Evolutionary conservation across 1,139 yeast genomes (phyloP), one percentile per base, ranked within the genome.

Genomic region (Ogataea hybrid): DNA sequence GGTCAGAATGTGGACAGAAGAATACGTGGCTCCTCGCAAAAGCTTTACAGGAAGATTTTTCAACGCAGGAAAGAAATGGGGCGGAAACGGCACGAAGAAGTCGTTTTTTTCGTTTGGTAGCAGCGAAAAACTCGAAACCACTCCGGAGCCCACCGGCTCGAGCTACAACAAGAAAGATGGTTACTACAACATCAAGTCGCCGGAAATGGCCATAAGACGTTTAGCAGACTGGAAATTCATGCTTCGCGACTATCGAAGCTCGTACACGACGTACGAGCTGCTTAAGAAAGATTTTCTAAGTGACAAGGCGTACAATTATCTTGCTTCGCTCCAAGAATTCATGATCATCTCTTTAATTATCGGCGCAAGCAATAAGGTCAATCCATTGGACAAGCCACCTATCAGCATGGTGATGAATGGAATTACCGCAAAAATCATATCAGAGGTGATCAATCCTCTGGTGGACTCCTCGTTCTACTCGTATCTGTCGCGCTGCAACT

Each of bases 201-300:
- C 84, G 0, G 97, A 89, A 56, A 87, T 88, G 53, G 73, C 78
- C 36, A 71, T 89, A 25, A 69, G 97, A 39, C 84, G 85, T 57
- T 67, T 92, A 32, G 97, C 95, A 0, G 98, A 92, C 62, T 88
- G 95, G 88, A 81, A 92, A 6, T 77, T 92, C 54, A 86, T 92
- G 78, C 67, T 90, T 18, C 78, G 90, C 35, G 97, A 92, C 64
- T 92, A 85, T 69, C 83, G 83, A 59, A 82, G 81, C 49, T 94
- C 97, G 7, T 84, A 85, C 58, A 72, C 86, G 2, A 83, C 90
- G 0, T 92, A 92, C 60, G 97, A 92, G 48, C 62, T 87, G 44
- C 71, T 89, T 29, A 82, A 83, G 50, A 84, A 85, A 53, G 97
- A 90, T 59, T 84, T 82, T 53, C 71, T 79, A 28, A 77, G 76